A percentile compares a stretch with the other conserved stretches of the same genome.
These are phyloP conservation scores for Colletotrichum godetiae DNA, from an alignment of 2,329 filamentous ascomycete genomes.

Conservation along the genomic window DNA sequence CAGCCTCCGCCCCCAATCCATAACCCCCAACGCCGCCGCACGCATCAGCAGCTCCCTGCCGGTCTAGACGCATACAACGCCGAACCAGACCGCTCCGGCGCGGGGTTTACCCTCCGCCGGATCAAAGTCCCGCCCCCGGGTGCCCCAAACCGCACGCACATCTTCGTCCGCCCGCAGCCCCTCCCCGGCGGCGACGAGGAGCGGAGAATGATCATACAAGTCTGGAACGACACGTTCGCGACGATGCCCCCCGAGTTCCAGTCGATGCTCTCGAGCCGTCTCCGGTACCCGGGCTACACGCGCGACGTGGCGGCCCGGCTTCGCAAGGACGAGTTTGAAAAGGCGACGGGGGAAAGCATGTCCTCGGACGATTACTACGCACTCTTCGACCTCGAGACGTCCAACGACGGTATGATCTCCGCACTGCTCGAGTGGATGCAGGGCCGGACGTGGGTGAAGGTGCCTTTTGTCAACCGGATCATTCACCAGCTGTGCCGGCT, in stretches of 20 bases:
- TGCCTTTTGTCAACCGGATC: conserved; percentile 30
- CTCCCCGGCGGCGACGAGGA: background rate
- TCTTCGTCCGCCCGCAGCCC: conserved; percentile 10
- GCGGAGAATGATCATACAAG: background rate
- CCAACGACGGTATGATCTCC: conserved; percentile 35
- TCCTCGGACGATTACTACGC: conserved; percentile 23
- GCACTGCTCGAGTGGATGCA: conserved; percentile 29
- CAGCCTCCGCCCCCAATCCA: background rate
- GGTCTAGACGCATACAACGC: background rate
- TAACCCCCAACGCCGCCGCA: background rate
- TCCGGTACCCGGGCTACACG: conserved; percentile 19
- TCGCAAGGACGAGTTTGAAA: conserved; percentile 30
- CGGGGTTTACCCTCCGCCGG: conserved; percentile 12
- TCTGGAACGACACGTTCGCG: conserved; percentile 4
- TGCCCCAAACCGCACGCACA: background rate
- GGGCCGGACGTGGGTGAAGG: conserved; percentile 29
- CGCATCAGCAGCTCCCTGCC: background rate
- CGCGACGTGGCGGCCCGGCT: conserved; percentile 22
- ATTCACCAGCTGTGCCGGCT: conserved; percentile 18
- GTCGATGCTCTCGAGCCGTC: background rate
- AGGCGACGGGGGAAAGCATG: conserved; percentile 27
- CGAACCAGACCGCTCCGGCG: conserved; percentile 1
- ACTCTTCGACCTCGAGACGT: conserved; percentile 29
- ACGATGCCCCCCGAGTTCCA: background rate
- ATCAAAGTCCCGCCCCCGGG: background rate